phyloP scores from a whole-genome alignment of 2,329 filamentous ascomycete species.

The Zalaria sp. region DNA sequence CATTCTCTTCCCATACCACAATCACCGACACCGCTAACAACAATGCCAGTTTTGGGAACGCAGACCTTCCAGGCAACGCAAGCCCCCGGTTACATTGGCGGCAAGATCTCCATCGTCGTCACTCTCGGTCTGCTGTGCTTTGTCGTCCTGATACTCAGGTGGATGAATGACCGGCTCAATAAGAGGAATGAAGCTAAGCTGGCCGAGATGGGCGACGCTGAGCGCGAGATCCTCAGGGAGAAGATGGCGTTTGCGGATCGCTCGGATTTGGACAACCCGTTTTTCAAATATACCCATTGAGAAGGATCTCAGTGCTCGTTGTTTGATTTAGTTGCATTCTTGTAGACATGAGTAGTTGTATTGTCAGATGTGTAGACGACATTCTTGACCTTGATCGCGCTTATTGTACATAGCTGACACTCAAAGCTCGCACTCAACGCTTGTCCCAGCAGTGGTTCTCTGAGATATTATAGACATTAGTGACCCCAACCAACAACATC shows the following conservation, averaged over 20 bases:
- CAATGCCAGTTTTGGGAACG: slow-evolving; percentile 21
- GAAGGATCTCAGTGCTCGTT: too few species aligned
- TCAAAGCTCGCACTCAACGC: too few species aligned
- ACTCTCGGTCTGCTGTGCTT: slow-evolving; percentile 13
- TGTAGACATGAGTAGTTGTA: too few species aligned
- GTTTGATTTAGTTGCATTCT: too few species aligned
- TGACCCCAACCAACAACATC: too few species aligned
- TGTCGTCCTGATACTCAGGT: slow-evolving; percentile 16
- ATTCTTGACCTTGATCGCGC: too few species aligned
- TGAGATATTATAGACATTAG: too few species aligned
- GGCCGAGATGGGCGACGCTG: slow-evolving; percentile 14
- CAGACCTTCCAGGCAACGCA: slow-evolving; percentile 29
- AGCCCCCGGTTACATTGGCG: slow-evolving; percentile 21
- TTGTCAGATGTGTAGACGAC: too few species aligned
- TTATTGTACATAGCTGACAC: too few species aligned
- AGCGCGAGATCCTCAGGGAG: slow-evolving; percentile 12
- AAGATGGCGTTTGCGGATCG: slow-evolving; percentile 12
- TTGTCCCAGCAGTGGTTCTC: too few species aligned
- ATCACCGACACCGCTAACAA: too few species aligned
- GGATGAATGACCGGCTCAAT: slow-evolving; percentile 18
- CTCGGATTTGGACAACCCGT: slow-evolving; percentile 9
- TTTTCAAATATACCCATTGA: slow-evolving; percentile 10
- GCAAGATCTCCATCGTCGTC: slow-evolving; percentile 12
- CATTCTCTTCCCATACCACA: too few species aligned
- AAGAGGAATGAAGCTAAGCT: slow-evolving; percentile 11